Evolutionary conservation across 176 grass and related monocot species (phyloP).

Genomic region (Hordeum marinum): DNA sequence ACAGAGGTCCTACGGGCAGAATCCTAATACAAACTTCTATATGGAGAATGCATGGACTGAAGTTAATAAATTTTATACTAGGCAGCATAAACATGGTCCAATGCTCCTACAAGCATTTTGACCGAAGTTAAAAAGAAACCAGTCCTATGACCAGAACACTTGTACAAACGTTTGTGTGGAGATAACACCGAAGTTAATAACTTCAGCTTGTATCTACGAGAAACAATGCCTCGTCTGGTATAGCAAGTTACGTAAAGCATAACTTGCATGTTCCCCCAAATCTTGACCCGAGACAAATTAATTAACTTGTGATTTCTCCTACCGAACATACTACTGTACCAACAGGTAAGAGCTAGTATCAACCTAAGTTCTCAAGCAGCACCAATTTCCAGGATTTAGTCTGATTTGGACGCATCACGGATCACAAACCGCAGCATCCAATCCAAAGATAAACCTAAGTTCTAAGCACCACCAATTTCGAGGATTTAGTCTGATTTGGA

Average conservation of each 20-base stretch:
- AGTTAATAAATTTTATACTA: too few relatives aligned
- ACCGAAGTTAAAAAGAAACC: neutral
- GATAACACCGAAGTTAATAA: neutral
- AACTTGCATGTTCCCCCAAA: neutral
- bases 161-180: neutral
- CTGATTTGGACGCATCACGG: neutral
- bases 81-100: too few relatives aligned
- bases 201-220: neutral
- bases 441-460: neutral
- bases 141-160: neutral
- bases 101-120: too few relatives aligned
- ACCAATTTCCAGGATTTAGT: neutral
- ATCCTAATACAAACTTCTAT: too few relatives aligned
- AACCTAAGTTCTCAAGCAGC: neutral
- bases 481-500: neutral
- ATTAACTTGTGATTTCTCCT: neutral
- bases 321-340: neutral
- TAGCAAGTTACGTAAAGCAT: neutral
- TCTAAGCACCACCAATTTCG: neutral
- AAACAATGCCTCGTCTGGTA: neutral
- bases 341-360: neutral
- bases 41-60: too few relatives aligned
- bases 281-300: neutral
- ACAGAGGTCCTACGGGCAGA: too few relatives aligned
- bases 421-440: neutral